Evolutionary conservation across 768 basidiomycete species (phyloP).

Genomic region (Tricholomella constricta): DNA sequence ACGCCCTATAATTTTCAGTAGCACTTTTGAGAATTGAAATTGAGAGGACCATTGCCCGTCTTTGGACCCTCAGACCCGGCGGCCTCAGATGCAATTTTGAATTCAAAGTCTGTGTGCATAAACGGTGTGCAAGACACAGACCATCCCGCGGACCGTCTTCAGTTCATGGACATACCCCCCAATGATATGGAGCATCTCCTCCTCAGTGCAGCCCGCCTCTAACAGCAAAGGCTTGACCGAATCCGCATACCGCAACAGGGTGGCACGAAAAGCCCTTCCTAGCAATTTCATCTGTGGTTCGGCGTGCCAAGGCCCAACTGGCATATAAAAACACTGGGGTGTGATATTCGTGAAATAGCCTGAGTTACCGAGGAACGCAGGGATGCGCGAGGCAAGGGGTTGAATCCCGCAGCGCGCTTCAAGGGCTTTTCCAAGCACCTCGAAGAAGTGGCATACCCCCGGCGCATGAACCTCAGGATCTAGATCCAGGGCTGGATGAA

Average conservation of each 20-base stretch:
- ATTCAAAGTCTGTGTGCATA: constrained; percentile 33
- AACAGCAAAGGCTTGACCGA: constrained; percentile 51
- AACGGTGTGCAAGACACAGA: constrained; percentile 50
- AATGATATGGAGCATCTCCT: constrained; percentile 41
- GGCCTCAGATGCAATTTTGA: too few relatives aligned
- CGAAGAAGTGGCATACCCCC: constrained; percentile 37
- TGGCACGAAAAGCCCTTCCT: constrained; percentile 43
- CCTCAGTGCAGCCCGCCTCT: constrained; percentile 37
- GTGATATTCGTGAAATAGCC: constrained; percentile 45
- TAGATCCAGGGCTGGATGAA: constrained; percentile 34
- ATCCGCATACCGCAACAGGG: constrained; percentile 44
- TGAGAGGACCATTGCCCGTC: too few relatives aligned
- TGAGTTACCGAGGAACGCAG: constrained; percentile 35
- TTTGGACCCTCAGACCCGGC: too few relatives aligned
- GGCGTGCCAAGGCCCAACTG: constrained; percentile 52
- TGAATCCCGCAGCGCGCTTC: constrained; percentile 35
- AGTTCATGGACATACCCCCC: constrained; percentile 50
- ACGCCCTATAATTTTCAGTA: too few relatives aligned
- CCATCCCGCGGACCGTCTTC: constrained; percentile 45
- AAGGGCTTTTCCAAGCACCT: constrained; percentile 38
- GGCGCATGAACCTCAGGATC: constrained; percentile 40
- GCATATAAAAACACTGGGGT: constrained; percentile 37
- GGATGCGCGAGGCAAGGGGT: constrained; percentile 38
- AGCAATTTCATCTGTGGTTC: constrained; percentile 36
- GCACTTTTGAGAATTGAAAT: too few relatives aligned